Evolutionary conservation across 2,329 filamentous ascomycete genomes (phyloP).

Genomic region (Amphichorda felina): DNA sequence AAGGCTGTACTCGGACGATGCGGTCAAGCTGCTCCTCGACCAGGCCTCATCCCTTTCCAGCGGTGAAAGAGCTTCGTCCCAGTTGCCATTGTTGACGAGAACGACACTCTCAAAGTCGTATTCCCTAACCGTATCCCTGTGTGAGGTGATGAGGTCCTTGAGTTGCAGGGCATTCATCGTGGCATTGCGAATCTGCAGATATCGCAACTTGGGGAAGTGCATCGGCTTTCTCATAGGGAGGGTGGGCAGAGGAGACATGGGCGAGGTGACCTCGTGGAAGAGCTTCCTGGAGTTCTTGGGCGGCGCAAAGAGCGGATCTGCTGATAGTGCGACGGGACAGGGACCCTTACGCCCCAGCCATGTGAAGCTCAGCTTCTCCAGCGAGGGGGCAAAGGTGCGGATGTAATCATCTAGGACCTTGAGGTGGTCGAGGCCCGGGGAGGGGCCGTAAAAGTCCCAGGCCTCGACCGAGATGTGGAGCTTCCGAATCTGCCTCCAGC

Average conservation of each 20-base stretch:
- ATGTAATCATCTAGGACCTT: conserved; percentile 78
- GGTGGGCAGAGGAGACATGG: conserved; percentile 50
- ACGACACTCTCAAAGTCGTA: conserved; percentile 71
- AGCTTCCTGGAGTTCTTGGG: conserved; percentile 42
- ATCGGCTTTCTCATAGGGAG: conserved; percentile 41
- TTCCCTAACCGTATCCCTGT: conserved; percentile 58
- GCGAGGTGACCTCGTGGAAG: conserved; percentile 51
- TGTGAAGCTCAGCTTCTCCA: conserved; percentile 63
- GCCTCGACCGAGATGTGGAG: conserved; percentile 62
- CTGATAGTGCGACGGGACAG: conserved; percentile 58
- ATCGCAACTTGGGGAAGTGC: conserved; percentile 54
- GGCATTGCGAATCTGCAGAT: conserved; percentile 61
- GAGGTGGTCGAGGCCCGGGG: conserved; percentile 55
- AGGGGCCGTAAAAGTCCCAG: conserved; percentile 49
- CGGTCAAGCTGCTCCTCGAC: conserved; percentile 16
- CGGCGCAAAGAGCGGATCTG: conserved; percentile 57
- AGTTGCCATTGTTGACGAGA: conserved; percentile 56
- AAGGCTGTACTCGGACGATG: conserved; percentile 19
- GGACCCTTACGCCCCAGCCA: conserved; percentile 70
- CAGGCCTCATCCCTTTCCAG: conserved; percentile 35
- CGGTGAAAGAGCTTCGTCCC: conserved; percentile 73
- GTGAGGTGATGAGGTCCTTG: conserved; percentile 52
- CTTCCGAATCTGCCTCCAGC: conserved; percentile 69
- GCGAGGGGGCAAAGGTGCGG: conserved; percentile 49
- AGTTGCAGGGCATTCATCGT: conserved; percentile 62